Base-by-base conservation (phyloP, 2,329 filamentous ascomycete species). In the Elsinoe batatas region DNA sequence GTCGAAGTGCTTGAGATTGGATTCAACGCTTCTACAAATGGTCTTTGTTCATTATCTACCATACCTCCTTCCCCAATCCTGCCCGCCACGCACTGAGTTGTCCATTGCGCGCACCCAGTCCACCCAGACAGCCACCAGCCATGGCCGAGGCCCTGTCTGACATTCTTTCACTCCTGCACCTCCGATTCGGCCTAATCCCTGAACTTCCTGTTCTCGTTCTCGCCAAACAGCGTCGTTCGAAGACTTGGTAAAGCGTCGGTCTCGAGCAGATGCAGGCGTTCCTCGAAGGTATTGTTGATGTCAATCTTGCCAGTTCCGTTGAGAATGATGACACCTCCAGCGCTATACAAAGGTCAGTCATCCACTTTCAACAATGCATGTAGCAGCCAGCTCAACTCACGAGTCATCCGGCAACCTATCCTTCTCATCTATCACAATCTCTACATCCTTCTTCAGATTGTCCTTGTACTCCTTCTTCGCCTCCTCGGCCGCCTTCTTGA, bases 201-300 rank as follows among this genome's bases (percentile, higher is more conserved):
- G 81, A 97, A 98, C 75, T 86, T 95, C 71, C 93, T 85, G 81
- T 97, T 96, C 65, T 83, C 79, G 77, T 98, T 98, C 76, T 88
- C 85, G 59, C 93, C 93, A 67, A 98, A 98, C 58, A 98, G 79
- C 13, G 86, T 86, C 71, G 87, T 81, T 67, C 93, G 82, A 66
- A 98, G 84, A 43, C 83, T 83, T 12, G 93, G 93, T 57, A 96
- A 81, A 53, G 88, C 87, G 63, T 87, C 87, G 57, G 85, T 84
- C 74, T 95, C 86, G 61, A 97, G 82, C 59, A 97, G 78, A 66
- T 80, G 81, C 72, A 98, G 78, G 62, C 93, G 84, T 69, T 95
- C 87, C 70, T 97, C 93, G 64, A 97, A 87, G 56, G 93, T 97
- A 78, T 98, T 97, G 81, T 96, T 91, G 72, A 98, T 91, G 66